Conservation (phyloP, 495 filamentous ascomycete species). For the Lentithecium fluviatile region DNA sequence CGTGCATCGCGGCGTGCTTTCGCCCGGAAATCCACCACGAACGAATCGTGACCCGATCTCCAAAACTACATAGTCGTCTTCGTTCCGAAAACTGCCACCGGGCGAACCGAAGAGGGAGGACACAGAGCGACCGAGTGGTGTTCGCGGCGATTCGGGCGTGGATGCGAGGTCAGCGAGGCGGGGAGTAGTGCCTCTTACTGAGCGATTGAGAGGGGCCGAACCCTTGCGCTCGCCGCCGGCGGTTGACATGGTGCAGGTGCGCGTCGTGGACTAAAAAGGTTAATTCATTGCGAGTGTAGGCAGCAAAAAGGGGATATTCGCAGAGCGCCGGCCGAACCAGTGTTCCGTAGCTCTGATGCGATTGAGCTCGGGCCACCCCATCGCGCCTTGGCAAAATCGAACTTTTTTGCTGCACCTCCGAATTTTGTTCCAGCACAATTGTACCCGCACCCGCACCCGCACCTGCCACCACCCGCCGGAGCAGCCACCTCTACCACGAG, state of each 20-base stretch:
- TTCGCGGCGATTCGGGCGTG: conserved; percentile 51
- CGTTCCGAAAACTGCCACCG: conserved; percentile 66
- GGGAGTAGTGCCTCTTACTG: conserved; percentile 16
- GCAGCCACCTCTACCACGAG: background rate
- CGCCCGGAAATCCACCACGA: conserved; percentile 81
- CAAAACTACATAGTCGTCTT: conserved; percentile 79
- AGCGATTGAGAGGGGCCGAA: conserved; percentile 19
- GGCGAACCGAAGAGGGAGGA: conserved; percentile 70
- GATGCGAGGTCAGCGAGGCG: conserved; percentile 33
- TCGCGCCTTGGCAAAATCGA: too few species aligned
- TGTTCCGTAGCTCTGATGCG: too few species aligned
- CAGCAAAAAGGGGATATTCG: too few species aligned
- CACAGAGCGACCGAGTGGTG: conserved; percentile 55
- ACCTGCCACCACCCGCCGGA: background rate
- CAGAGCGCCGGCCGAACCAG: too few species aligned
- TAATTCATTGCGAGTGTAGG: too few species aligned
- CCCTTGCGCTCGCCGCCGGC: conserved; percentile 25
- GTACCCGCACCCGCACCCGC: background rate
- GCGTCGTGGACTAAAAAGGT: background rate
- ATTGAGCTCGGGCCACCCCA: too few species aligned
- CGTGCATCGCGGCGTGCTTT: conserved; percentile 68
- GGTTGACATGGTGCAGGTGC: conserved; percentile 5
- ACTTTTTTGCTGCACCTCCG: too few species aligned
- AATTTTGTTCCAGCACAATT: background rate
- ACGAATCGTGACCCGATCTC: conserved; percentile 80